phyloP scores from a whole-genome alignment of 257 asterid species.

The Paulownia fortunei region DNA sequence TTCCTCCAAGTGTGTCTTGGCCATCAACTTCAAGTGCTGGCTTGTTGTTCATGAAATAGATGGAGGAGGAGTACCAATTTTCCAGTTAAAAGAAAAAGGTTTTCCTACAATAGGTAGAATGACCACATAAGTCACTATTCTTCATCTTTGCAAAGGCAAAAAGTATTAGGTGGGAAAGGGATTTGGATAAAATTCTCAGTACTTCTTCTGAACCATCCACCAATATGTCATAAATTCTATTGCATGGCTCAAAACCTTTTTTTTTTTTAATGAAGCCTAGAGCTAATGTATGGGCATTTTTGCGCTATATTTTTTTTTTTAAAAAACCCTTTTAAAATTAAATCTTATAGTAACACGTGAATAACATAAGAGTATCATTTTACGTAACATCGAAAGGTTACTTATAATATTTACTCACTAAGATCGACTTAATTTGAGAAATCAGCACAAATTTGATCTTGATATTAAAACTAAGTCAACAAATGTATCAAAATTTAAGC shows the following conservation, averaged over 20 bases:
- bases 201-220: conserved; percentile 22
- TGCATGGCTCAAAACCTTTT: neutral
- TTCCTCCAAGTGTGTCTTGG: no score
- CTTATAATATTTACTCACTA: no score
- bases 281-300: neutral
- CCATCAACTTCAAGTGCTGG: no score
- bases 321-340: no score
- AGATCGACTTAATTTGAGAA: no score
- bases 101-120: neutral
- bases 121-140: conserved; percentile 32
- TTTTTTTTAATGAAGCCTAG: neutral
- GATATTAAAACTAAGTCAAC: no score
- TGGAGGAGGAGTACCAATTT: neutral
- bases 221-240: conserved; percentile 6
- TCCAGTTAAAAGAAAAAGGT: conserved; percentile 14
- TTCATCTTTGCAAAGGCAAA: conserved; percentile 21
- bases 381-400: no score
- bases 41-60: conserved; percentile 7
- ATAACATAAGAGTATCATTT: no score
- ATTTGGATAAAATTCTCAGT: conserved; percentile 18
- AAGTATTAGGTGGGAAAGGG: conserved; percentile 26
- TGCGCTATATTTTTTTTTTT: conserved; percentile 5
- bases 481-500: no score
- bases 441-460: no score
- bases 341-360: no score